These are phyloP conservation scores for Tubosaeta brunneosetosa DNA, from an alignment of 768 basidiomycete genomes.

Conservation along the genomic window DNA sequence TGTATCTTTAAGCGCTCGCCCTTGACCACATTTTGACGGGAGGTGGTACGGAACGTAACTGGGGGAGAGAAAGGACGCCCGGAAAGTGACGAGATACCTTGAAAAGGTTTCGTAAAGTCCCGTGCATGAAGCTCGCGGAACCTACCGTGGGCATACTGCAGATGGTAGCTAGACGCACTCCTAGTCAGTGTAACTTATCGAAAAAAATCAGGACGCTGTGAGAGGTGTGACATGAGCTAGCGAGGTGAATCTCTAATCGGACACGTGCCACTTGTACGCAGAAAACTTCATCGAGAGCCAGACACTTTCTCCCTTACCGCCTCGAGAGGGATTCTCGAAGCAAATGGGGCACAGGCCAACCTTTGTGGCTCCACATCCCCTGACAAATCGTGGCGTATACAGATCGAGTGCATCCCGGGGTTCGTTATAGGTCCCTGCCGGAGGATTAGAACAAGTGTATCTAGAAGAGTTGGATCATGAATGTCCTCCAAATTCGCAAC, in stretches of 20 bases:
- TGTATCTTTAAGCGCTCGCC: slow-evolving; percentile 54
- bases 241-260: not conserved
- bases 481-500: not conserved
- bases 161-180: slow-evolving; percentile 56
- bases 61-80: slow-evolving; percentile 78
- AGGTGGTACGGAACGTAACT: slow-evolving; percentile 47
- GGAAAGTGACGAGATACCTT: slow-evolving; percentile 68
- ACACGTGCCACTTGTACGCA: slow-evolving; percentile 72
- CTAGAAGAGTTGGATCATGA: slow-evolving; percentile 10
- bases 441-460: slow-evolving; percentile 19
- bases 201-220: slow-evolving; percentile 16
- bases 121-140: not conserved
- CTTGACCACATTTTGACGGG: slow-evolving; percentile 47
- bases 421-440: slow-evolving; percentile 50
- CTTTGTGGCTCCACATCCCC: slow-evolving; percentile 62
- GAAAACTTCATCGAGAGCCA: slow-evolving; percentile 81
- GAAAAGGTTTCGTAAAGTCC: slow-evolving; percentile 2
- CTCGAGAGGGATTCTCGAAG: slow-evolving; percentile 52
- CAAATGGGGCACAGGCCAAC: slow-evolving; percentile 79
- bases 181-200: slow-evolving; percentile 3
- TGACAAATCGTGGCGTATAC: slow-evolving; percentile 76
- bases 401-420: slow-evolving; percentile 61
- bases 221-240: slow-evolving; percentile 1
- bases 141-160: slow-evolving; percentile 77
- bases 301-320: slow-evolving; percentile 56